phyloP scores from a whole-genome alignment of 352 stramenopile species.

The Globisporangium takayamanum region DNA sequence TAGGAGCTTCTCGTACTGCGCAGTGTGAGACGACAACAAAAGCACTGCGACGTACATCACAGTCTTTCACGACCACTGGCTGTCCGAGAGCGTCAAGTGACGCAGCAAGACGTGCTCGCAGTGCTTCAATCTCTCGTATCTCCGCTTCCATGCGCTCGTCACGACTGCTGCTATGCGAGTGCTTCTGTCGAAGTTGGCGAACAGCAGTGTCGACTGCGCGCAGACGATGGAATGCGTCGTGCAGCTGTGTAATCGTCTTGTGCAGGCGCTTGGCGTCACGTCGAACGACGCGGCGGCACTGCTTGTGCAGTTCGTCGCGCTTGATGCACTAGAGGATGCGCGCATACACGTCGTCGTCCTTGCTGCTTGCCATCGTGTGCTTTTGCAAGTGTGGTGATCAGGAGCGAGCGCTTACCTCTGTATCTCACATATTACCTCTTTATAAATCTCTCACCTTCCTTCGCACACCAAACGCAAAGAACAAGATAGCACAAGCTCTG shows the following conservation, averaged over 20 bases:
- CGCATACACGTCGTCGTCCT: constrained; percentile 17
- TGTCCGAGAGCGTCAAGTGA: too few species aligned
- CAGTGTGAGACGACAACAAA: too few species aligned
- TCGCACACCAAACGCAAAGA: too few species aligned
- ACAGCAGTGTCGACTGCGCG: constrained; percentile 22
- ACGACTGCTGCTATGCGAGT: neutral
- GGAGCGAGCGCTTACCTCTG: too few species aligned
- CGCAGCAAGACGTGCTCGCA: too few species aligned
- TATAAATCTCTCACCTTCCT: too few species aligned
- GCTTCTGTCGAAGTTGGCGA: constrained; percentile 12
- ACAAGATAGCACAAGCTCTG: too few species aligned
- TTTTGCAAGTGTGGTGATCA: neutral
- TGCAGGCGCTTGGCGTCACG: constrained; percentile 13
- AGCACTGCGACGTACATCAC: too few species aligned
- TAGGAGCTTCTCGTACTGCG: too few species aligned
- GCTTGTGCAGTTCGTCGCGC: constrained; percentile 15
- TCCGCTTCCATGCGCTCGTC: neutral
- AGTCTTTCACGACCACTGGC: too few species aligned
- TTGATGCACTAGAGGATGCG: constrained; percentile 27
- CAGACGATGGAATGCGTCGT: constrained; percentile 14
- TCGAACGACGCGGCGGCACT: constrained; percentile 14
- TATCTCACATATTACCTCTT: too few species aligned
- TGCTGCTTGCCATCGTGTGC: neutral
- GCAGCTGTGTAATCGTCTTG: constrained; percentile 7
- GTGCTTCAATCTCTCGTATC: too few species aligned